A percentile compares a stretch with the other conserved stretches of the same genome.
These are phyloP conservation scores for Peltaster fructicola DNA, from an alignment of 2,329 filamentous ascomycete genomes.

Conservation along the genomic window DNA sequence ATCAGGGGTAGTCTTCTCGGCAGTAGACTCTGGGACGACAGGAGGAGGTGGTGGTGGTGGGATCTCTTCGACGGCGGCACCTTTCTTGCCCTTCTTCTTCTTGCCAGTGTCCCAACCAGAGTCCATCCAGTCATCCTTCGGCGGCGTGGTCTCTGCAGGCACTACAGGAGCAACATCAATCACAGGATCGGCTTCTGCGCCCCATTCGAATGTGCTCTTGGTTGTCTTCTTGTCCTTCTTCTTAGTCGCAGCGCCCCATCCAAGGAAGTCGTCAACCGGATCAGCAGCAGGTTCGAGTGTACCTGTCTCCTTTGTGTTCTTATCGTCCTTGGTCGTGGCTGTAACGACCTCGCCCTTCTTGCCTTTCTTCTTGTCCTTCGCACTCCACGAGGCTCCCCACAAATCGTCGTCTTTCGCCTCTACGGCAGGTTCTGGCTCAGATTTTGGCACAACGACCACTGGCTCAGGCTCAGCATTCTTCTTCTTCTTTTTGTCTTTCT, in stretches of 20 bases:
- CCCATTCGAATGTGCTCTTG: constrained; percentile 20
- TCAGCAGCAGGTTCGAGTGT: constrained; percentile 10
- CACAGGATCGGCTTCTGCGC: constrained; percentile 10
- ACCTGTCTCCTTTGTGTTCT: constrained; percentile 28
- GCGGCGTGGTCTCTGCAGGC: constrained; percentile 11
- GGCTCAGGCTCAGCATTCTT: constrained; percentile 17
- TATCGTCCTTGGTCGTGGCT: constrained; percentile 25
- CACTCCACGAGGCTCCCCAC: constrained; percentile 14
- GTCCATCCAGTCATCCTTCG: constrained; percentile 12
- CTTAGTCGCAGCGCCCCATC: constrained; percentile 34
- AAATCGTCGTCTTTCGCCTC: constrained; percentile 20
- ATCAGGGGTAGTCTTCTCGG: constrained; percentile 1
- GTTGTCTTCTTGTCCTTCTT: constrained; percentile 35
- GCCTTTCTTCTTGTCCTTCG: constrained; percentile 23
- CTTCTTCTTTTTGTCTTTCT: constrained; percentile 29
- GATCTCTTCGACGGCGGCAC: constrained; percentile 6
- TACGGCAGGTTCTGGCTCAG: constrained; percentile 22
- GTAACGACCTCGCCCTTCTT: constrained; percentile 25
- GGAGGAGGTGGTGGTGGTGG: constrained; percentile 2
- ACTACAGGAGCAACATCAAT: constrained; percentile 4
- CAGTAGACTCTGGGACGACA: constrained; percentile 1
- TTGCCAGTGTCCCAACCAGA: constrained; percentile 13
- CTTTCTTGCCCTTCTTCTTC: constrained; percentile 17
- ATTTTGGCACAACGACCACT: constrained; percentile 15
- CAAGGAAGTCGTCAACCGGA: constrained; percentile 31